These are phyloP conservation scores for Globisporangium solare DNA, from an alignment of 352 stramenopile genomes.

Conservation along the genomic window DNA sequence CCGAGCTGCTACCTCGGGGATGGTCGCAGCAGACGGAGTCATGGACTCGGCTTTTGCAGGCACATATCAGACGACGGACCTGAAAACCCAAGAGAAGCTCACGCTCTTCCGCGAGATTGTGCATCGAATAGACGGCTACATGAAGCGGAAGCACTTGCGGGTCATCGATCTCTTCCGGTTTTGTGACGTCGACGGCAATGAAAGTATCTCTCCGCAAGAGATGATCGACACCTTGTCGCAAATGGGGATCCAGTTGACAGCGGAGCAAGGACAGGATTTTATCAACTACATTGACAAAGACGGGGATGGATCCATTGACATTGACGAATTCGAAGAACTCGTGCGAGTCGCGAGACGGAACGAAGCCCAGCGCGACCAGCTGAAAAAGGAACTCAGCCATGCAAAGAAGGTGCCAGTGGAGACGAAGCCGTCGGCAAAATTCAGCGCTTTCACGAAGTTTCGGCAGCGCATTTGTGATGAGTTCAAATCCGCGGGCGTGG, in stretches of 20 bases:
- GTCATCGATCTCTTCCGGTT: slow-evolving; percentile 87
- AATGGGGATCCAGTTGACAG: slow-evolving; percentile 78
- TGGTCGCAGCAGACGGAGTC: slow-evolving; percentile 14
- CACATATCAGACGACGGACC: slow-evolving; percentile 61
- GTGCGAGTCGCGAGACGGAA: slow-evolving; percentile 64
- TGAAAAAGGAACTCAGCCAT: slow-evolving; percentile 60
- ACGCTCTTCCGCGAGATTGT: slow-evolving; percentile 73
- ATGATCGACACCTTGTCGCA: slow-evolving; percentile 83
- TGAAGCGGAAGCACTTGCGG: slow-evolving; percentile 79
- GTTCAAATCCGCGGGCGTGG: slow-evolving; percentile 37
- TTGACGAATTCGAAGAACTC: slow-evolving; percentile 84
- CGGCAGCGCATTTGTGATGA: slow-evolving; percentile 66
- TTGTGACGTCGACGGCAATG: slow-evolving; percentile 75
- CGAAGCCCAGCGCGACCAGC: slow-evolving; percentile 67
- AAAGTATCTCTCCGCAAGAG: slow-evolving; percentile 70
- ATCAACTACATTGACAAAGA: slow-evolving; percentile 82
- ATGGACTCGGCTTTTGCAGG: slow-evolving; percentile 43
- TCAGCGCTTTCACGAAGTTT: slow-evolving; percentile 40
- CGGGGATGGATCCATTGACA: slow-evolving; percentile 77
- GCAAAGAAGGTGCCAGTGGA: slow-evolving; percentile 22
- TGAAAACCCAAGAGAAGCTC: slow-evolving; percentile 63
- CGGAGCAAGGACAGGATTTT: slow-evolving; percentile 60
- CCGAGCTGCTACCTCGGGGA: neutral
- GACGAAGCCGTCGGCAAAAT: slow-evolving; percentile 32
- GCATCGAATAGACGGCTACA: slow-evolving; percentile 76